phyloP scores from a whole-genome alignment of 768 basidiomycete genomes.

The Boletellus ananas region DNA sequence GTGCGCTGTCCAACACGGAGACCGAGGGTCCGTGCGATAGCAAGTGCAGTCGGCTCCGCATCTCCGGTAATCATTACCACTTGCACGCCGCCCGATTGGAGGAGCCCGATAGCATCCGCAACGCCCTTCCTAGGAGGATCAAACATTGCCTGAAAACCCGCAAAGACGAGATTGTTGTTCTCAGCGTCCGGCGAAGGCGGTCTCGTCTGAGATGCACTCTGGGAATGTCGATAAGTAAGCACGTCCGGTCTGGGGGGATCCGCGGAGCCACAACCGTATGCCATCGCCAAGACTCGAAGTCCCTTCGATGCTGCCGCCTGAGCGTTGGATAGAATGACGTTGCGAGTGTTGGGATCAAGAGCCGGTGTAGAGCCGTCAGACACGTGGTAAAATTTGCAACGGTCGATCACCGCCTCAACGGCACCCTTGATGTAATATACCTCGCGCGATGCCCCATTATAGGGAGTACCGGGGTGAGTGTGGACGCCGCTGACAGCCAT shows the following conservation, averaged over 20 bases:
- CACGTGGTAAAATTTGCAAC: slow-evolving; percentile 87
- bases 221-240: slow-evolving; percentile 14
- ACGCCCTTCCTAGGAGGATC: slow-evolving; percentile 94
- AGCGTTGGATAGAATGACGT: slow-evolving; percentile 68
- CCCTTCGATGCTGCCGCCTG: slow-evolving; percentile 69
- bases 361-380: slow-evolving; percentile 83
- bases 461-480: slow-evolving; percentile 26
- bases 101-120: slow-evolving; percentile 77
- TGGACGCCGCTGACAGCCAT: slow-evolving; percentile 88
- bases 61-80: slow-evolving; percentile 99
- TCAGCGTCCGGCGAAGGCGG: slow-evolving; percentile 35
- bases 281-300: slow-evolving; percentile 88
- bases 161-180: slow-evolving; percentile 69
- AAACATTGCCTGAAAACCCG: slow-evolving; percentile 91
- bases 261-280: slow-evolving; percentile 71
- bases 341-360: slow-evolving; percentile 66
- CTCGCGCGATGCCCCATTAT: slow-evolving; percentile 48
- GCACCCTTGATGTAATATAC: slow-evolving; percentile 92
- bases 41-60: slow-evolving; percentile 83
- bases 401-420: slow-evolving; percentile 80
- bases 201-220: slow-evolving; percentile 25
- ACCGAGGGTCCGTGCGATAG: slow-evolving; percentile 84
- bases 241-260: slow-evolving; percentile 33
- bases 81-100: slow-evolving; percentile 86
- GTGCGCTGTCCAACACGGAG: slow-evolving; percentile 56